Conservation (phyloP, 78 protist genomes). For the Dictyostelium capitatum region DNA sequence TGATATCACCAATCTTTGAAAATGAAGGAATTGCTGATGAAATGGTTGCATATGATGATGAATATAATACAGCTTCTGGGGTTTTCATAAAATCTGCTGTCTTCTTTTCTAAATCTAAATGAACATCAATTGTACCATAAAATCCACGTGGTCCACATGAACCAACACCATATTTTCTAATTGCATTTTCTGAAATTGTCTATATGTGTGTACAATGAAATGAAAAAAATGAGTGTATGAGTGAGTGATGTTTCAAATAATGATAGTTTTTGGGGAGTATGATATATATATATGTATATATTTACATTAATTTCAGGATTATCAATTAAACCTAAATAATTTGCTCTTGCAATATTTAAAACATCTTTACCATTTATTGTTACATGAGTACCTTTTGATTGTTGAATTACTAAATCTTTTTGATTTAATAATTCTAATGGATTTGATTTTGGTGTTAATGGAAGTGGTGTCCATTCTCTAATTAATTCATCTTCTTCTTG, state of each 20-base stretch:
- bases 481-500: conserved; percentile 71
- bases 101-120: conserved; percentile 91
- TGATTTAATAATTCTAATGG: neutral
- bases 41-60: conserved; percentile 93
- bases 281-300: neutral
- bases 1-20: conserved; percentile 91
- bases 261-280: neutral
- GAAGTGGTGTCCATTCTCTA: conserved; percentile 70
- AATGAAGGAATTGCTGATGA: conserved; percentile 95
- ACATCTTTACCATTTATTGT: conserved; percentile 17
- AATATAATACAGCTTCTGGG: conserved; percentile 91
- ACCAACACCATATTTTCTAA: conserved; percentile 96
- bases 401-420: neutral
- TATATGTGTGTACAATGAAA: neutral
- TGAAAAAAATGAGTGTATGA: neutral
- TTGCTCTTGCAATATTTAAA: conserved; percentile 65
- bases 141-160: conserved; percentile 99
- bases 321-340: conserved; percentile 79
- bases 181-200: conserved; percentile 44
- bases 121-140: conserved; percentile 97
- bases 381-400: conserved; percentile 11
- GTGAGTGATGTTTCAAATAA: neutral
- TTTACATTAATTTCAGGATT: conserved; percentile 44
- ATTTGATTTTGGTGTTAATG: conserved; percentile 49
- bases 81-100: conserved; percentile 87